These are phyloP conservation scores for Cercospora nicotianae DNA, from an alignment of 2,329 filamentous ascomycete species.

Conservation along the genomic window DNA sequence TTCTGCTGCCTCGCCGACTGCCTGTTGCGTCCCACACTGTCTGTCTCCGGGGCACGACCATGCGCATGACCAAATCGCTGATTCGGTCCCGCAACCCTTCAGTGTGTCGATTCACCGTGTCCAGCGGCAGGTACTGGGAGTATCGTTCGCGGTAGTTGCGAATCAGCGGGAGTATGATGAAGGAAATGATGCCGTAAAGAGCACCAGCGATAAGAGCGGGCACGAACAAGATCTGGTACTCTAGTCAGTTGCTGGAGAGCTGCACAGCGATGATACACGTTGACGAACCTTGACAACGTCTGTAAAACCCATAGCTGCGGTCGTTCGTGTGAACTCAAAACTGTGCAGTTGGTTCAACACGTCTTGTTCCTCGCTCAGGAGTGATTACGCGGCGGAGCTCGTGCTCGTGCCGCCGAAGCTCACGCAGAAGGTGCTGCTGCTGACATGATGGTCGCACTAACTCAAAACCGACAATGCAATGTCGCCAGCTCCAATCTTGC, in stretches of 20 bases:
- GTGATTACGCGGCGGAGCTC: conserved; percentile 4
- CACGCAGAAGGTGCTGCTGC: neutral
- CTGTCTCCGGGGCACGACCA: conserved; percentile 34
- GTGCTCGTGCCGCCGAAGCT: neutral
- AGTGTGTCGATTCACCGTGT: conserved; percentile 33
- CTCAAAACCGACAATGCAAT: neutral
- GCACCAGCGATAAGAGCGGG: conserved; percentile 47
- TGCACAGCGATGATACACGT: neutral
- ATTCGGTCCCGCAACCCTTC: conserved; percentile 36
- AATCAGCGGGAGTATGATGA: conserved; percentile 46
- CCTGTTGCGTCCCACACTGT: conserved; percentile 35
- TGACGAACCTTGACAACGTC: conserved; percentile 31
- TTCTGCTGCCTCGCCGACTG: conserved; percentile 19
- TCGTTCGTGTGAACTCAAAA: neutral
- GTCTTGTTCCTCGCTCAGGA: neutral
- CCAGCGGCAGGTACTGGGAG: conserved; percentile 45
- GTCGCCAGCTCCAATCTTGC: neutral
- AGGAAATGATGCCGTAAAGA: conserved; percentile 46
- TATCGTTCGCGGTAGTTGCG: conserved; percentile 48
- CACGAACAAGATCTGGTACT: conserved; percentile 44
- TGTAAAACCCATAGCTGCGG: conserved; percentile 26
- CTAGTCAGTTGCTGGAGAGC: conserved; percentile 9
- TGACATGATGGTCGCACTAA: neutral
- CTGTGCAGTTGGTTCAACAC: neutral
- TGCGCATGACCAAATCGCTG: conserved; percentile 39